These are phyloP conservation scores for Symbiodinium pilosum DNA, from an alignment of 73 alveolate species.

Conservation along the genomic window DNA sequence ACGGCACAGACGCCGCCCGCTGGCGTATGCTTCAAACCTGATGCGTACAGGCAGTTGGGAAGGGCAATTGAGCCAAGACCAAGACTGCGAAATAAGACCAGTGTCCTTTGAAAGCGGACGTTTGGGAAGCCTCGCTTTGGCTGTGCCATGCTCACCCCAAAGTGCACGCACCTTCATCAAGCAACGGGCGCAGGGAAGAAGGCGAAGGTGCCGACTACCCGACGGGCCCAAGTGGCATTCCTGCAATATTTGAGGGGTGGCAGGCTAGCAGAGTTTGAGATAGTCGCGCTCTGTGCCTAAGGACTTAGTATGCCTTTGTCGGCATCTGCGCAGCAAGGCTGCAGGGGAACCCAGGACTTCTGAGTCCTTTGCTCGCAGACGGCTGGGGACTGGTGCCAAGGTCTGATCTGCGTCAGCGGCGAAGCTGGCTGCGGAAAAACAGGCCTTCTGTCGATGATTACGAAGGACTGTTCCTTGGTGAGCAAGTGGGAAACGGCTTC, in stretches of 20 bases:
- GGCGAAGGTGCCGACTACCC: not conserved
- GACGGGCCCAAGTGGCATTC: not conserved
- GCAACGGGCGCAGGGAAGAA: not conserved
- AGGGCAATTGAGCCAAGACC: no score
- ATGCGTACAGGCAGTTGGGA: not conserved
- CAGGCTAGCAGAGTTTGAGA: no score
- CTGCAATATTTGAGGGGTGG: not conserved
- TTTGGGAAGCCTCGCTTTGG: no score
- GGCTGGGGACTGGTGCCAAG: no score
- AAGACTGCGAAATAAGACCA: no score
- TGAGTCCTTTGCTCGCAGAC: not conserved
- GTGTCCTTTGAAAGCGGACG: no score
- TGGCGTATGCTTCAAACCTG: no score
- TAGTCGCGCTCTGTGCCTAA: not conserved
- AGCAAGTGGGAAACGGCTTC: not conserved
- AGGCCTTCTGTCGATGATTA: slow-evolving; percentile 31
- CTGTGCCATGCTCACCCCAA: no score
- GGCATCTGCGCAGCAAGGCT: not conserved
- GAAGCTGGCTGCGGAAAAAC: slow-evolving; percentile 23
- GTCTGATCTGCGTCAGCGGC: slow-evolving; percentile 37
- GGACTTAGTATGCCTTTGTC: slow-evolving; percentile 6
- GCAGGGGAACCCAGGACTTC: not conserved
- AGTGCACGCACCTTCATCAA: no score
- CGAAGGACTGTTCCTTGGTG: slow-evolving; percentile 8
- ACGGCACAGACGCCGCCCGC: not conserved